A percentile compares a stretch with the other conserved stretches of the same genome.
These are phyloP conservation scores for Nymphaea colorata DNA, from an alignment of 164 flowering plant genomes.

Conservation along the genomic window DNA sequence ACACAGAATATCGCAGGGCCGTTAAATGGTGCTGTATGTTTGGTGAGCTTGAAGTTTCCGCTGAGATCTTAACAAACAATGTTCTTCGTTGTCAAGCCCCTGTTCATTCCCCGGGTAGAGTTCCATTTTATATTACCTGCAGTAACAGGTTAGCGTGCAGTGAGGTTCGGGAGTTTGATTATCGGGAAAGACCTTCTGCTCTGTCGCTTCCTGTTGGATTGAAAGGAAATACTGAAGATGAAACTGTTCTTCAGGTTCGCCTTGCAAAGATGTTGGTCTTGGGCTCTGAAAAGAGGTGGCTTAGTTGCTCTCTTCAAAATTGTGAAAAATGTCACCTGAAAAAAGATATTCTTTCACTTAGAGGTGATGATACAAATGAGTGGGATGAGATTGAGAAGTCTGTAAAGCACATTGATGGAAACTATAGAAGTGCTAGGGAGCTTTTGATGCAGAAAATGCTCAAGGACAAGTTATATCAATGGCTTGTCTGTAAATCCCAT, in stretches of 20 bases:
- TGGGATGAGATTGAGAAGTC: constrained; percentile 18
- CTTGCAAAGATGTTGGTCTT: constrained; percentile 27
- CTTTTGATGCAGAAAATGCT: constrained; percentile 35
- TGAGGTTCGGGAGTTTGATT: constrained; percentile 73
- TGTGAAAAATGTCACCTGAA: constrained; percentile 38
- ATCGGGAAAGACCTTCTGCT: constrained; percentile 23
- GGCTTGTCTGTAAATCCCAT: constrained; percentile 47
- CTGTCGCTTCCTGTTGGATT: constrained; percentile 7
- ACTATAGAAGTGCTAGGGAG: constrained; percentile 20
- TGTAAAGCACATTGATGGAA: constrained; percentile 2
- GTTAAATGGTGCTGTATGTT: constrained; percentile 75
- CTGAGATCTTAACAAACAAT: constrained; percentile 33
- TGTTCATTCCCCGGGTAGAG: constrained; percentile 40
- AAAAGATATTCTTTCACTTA: constrained; percentile 15
- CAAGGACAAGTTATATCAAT: constrained; percentile 43
- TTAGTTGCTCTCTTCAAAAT: constrained; percentile 26
- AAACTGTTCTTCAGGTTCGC: constrained; percentile 35
- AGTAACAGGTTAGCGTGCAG: constrained; percentile 67
- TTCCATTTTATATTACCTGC: constrained; percentile 68
- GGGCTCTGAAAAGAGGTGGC: constrained; percentile 19
- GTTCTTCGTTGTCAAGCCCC: constrained; percentile 61
- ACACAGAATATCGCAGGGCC: constrained; percentile 11
- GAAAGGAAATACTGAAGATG: constrained; percentile 26
- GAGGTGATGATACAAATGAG: constrained; percentile 12
- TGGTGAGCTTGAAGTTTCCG: constrained; percentile 70